These are phyloP conservation scores for Plenodomus lindquistii DNA, from an alignment of 2,329 filamentous ascomycete species.

Conservation along the genomic window DNA sequence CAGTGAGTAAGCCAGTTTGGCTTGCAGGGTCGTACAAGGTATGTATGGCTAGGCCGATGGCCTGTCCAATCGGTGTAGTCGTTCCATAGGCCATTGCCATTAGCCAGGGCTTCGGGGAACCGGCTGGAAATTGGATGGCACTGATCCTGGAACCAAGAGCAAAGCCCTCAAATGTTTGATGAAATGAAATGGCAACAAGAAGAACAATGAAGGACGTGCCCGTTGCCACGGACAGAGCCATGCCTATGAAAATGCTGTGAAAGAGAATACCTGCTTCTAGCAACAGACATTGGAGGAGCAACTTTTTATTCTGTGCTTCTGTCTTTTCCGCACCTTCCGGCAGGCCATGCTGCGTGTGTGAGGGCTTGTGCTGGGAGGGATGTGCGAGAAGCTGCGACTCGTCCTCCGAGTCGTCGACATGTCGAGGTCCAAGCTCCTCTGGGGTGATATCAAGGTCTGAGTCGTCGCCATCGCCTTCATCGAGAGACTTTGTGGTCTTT, in stretches of 20 bases:
- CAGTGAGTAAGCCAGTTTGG: slow-evolving; percentile 53
- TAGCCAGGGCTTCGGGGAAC: slow-evolving; percentile 74
- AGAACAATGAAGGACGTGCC: slow-evolving; percentile 68
- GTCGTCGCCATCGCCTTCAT: slow-evolving; percentile 34
- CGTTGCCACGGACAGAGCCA: slow-evolving; percentile 71
- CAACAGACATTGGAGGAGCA: slow-evolving; percentile 73
- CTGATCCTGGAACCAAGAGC: slow-evolving; percentile 73
- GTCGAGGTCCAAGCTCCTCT: slow-evolving; percentile 39
- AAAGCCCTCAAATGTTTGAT: slow-evolving; percentile 71
- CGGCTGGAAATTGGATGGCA: slow-evolving; percentile 68
- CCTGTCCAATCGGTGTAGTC: slow-evolving; percentile 57
- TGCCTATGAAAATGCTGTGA: slow-evolving; percentile 76
- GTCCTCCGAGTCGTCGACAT: slow-evolving; percentile 31
- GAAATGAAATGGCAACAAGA: slow-evolving; percentile 71
- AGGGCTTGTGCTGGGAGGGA: slow-evolving; percentile 23
- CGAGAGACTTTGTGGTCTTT: slow-evolving; percentile 12
- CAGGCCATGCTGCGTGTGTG: slow-evolving; percentile 11
- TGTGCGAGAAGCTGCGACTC: slow-evolving; percentile 37
- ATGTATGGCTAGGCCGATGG: slow-evolving; percentile 55
- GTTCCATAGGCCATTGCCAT: slow-evolving; percentile 67
- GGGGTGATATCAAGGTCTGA: slow-evolving; percentile 41
- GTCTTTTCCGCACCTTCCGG: slow-evolving; percentile 31
- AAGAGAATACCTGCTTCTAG: slow-evolving; percentile 79
- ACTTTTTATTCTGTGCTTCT: slow-evolving; percentile 59
- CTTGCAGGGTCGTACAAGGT: slow-evolving; percentile 55